These are phyloP conservation scores for Plasmodium gonderi DNA, from an alignment of 169 alveolate genomes.

Conservation along the genomic window DNA sequence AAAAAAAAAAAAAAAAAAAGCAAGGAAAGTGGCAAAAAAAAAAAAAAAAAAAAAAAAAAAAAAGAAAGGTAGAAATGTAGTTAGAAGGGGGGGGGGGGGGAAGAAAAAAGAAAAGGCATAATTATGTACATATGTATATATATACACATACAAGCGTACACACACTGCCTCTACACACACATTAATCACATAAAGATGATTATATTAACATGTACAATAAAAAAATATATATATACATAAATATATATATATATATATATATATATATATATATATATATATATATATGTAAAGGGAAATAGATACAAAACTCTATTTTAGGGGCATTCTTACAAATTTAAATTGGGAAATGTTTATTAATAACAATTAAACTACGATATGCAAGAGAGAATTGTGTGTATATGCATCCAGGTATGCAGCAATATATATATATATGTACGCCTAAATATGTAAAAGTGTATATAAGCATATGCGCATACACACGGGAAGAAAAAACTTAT, in stretches of 20 bases:
- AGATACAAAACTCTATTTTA: neutral
- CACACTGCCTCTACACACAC: too few relatives aligned
- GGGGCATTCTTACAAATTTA: slow-evolving; percentile 43
- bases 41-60: neutral
- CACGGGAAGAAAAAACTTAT: neutral
- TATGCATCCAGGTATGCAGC: too few relatives aligned
- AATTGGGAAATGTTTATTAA: neutral
- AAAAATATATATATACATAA: too few relatives aligned
- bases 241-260: too few relatives aligned
- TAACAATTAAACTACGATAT: neutral
- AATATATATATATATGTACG: too few relatives aligned
- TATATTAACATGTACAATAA: slow-evolving; percentile 9
- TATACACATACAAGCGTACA: neutral
- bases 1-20: neutral
- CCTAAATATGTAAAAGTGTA: too few relatives aligned
- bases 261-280: too few relatives aligned
- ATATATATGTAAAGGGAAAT: neutral
- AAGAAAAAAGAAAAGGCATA: neutral
- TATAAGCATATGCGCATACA: neutral
- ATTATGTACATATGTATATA: neutral
- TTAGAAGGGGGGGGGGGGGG: neutral
- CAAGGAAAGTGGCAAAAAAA: neutral
- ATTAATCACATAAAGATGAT: neutral
- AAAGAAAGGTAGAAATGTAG: neutral
- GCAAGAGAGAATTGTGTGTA: too few relatives aligned